Percentiles rank a stretch among this genome's conserved stretches.
These are phyloP conservation scores for Cladosporium halotolerans DNA, from an alignment of 2,329 filamentous ascomycete genomes.

Conservation along the genomic window DNA sequence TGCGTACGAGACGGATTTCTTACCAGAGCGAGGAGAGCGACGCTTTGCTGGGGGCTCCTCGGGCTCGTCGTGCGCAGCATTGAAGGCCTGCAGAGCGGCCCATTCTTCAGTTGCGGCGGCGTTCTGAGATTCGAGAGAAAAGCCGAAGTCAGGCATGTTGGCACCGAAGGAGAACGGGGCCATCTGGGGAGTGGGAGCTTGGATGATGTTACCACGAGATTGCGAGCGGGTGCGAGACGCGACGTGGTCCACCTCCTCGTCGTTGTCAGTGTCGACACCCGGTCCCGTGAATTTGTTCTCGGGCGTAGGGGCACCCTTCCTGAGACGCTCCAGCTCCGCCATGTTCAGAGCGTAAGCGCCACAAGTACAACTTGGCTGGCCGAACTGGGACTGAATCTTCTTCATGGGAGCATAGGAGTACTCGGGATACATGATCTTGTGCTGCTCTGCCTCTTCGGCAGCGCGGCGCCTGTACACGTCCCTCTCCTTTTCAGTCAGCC, in stretches of 20 bases:
- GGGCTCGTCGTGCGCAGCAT: background rate
- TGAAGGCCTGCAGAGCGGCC: background rate
- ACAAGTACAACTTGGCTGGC: constrained; percentile 11
- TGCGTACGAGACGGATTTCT: constrained; percentile 4
- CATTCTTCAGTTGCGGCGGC: background rate
- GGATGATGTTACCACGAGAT: background rate
- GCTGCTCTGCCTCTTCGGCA: background rate
- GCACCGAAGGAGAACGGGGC: background rate
- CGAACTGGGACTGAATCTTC: constrained; percentile 9
- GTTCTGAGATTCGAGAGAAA: background rate
- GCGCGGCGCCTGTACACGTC: constrained; percentile 2
- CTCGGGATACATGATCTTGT: constrained; percentile 9
- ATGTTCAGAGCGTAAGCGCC: constrained; percentile 14
- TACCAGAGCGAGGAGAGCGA: background rate
- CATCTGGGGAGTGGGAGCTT: background rate
- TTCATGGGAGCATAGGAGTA: constrained; percentile 10
- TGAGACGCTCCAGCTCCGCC: background rate
- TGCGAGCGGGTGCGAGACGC: background rate
- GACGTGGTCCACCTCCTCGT: background rate
- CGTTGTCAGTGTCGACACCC: background rate
- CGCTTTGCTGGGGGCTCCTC: background rate
- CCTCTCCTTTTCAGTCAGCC: background rate
- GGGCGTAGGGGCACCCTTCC: background rate
- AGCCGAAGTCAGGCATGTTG: background rate
- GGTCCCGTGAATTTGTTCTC: background rate